Evolutionary conservation across 352 stramenopile genomes (phyloP).

Genomic region (Phytophthora tentaculata): DNA sequence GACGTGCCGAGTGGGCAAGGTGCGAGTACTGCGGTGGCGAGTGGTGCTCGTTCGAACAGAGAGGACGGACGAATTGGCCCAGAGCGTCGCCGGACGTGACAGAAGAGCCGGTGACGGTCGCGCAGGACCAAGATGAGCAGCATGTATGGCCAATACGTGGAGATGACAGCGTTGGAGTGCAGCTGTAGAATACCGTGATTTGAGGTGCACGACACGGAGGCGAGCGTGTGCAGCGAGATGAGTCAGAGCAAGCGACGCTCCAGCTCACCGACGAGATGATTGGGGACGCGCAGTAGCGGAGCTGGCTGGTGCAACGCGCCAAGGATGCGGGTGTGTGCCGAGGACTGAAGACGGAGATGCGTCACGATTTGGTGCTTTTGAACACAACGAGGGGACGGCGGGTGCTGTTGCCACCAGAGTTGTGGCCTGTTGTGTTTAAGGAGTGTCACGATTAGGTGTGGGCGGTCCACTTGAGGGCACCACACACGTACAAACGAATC

Average conservation of each 20-base stretch:
- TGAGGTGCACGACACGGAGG: not conserved
- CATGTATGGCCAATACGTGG: not conserved
- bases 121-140: not conserved
- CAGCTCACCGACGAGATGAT: not conserved
- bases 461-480: not conserved
- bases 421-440: not conserved
- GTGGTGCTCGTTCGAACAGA: not conserved
- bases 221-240: not conserved
- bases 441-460: not conserved
- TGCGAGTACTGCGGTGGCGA: not conserved
- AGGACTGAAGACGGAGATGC: not conserved
- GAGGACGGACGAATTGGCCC: not conserved
- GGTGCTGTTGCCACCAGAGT: not conserved
- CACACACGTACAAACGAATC: not conserved
- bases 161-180: not conserved
- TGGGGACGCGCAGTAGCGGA: not conserved
- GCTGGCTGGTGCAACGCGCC: not conserved
- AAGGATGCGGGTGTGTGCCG: not conserved
- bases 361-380: not conserved
- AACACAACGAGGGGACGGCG: not conserved
- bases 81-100: not conserved
- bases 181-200: not conserved
- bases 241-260: not conserved
- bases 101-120: too few species aligned
- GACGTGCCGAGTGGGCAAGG: not conserved